Evolutionary conservation across 2,329 filamentous ascomycete genomes (phyloP).

Genomic region (Colletotrichum scovillei): DNA sequence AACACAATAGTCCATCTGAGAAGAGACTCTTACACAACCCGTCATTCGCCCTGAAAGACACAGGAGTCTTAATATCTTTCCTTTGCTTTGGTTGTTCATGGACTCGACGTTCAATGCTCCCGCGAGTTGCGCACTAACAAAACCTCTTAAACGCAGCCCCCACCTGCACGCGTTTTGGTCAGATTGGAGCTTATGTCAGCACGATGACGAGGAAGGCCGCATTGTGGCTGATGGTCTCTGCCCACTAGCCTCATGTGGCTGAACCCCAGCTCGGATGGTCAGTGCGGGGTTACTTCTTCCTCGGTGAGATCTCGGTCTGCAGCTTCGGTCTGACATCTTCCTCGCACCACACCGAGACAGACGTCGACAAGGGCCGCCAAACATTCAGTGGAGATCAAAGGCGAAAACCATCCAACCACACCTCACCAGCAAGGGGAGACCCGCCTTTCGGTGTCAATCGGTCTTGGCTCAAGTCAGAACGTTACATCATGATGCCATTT

Average conservation of each 20-base stretch:
- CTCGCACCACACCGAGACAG: background rate
- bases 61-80: no score
- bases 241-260: background rate
- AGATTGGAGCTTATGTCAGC: no score
- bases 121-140: slow-evolving; percentile 13
- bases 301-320: background rate
- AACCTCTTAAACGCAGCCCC: background rate
- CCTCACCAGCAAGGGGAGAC: background rate
- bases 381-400: background rate
- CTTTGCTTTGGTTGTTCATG: background rate
- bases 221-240: no score
- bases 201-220: accelerated
- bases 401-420: background rate
- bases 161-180: background rate
- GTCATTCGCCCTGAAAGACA: no score
- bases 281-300: background rate
- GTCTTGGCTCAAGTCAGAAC: slow-evolving; percentile 32
- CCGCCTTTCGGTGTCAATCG: background rate
- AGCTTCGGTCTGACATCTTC: background rate
- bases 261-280: background rate
- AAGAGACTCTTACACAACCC: background rate
- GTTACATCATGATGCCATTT: slow-evolving; percentile 35
- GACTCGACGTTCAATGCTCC: background rate
- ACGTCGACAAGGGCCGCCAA: background rate
- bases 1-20: background rate